phyloP scores from a whole-genome alignment of 2,329 filamentous ascomycete species.

The Coleophoma crateriformis region DNA sequence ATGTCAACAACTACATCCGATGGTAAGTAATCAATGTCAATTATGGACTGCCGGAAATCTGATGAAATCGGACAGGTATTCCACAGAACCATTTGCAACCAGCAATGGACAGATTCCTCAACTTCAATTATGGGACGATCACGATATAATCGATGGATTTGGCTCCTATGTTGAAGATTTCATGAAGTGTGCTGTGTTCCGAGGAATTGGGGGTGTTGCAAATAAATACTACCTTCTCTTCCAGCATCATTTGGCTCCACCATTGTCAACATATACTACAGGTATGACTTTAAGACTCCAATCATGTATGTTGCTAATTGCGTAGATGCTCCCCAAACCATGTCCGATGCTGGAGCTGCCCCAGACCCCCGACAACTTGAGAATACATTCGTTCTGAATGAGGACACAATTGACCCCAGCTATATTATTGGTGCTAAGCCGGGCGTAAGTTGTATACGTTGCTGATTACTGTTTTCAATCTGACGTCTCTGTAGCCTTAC shows the following conservation, averaged over 20 bases:
- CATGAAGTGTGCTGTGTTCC: constrained; percentile 89
- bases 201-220: constrained; percentile 82
- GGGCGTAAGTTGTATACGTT: constrained; percentile 32
- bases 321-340: constrained; percentile 48
- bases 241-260: constrained; percentile 87
- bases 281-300: constrained; percentile 40
- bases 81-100: constrained; percentile 74
- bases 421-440: constrained; percentile 59
- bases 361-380: constrained; percentile 66
- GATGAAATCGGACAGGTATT: constrained; percentile 64
- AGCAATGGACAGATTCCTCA: constrained; percentile 91
- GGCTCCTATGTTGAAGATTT: constrained; percentile 92
- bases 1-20: constrained; percentile 81
- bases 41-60: neutral
- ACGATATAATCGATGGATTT: constrained; percentile 89
- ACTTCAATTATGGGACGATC: constrained; percentile 97
- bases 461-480: neutral
- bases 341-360: constrained; percentile 49
- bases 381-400: constrained; percentile 64
- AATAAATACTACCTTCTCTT: constrained; percentile 99
- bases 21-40: constrained; percentile 43
- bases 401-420: constrained; percentile 56
- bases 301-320: constrained; percentile 11
- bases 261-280: constrained; percentile 79
- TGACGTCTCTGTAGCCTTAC: constrained; percentile 55